Conservation (phyloP, 2,329 filamentous ascomycete genomes). For the Fusarium algeriense region DNA sequence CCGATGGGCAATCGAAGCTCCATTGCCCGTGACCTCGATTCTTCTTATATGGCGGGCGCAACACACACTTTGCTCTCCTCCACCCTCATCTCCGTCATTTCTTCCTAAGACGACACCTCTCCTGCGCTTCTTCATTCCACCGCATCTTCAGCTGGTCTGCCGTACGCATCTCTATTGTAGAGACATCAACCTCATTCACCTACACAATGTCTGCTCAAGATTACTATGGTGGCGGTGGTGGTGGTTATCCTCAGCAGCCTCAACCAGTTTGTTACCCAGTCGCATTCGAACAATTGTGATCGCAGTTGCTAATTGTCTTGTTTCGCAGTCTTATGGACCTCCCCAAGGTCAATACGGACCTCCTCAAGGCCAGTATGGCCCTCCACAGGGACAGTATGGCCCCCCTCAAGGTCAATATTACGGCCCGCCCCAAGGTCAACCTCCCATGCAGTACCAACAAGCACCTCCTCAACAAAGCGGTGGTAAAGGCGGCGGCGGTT, state of each 20-base stretch:
- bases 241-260: slow-evolving; percentile 56
- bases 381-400: slow-evolving; percentile 49
- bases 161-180: slow-evolving; percentile 6
- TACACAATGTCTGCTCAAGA: slow-evolving; percentile 56
- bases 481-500: slow-evolving; percentile 55
- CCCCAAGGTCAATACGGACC: slow-evolving; percentile 46
- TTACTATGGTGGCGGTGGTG: slow-evolving; percentile 54
- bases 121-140: neutral
- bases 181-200: neutral
- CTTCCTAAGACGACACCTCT: neutral
- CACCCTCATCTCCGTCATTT: slow-evolving; percentile 3
- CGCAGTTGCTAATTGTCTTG: slow-evolving; percentile 25
- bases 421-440: slow-evolving; percentile 53
- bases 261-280: slow-evolving; percentile 52
- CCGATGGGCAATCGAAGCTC: slow-evolving; percentile 22
- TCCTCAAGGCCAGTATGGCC: slow-evolving; percentile 47
- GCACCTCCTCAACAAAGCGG: slow-evolving; percentile 53
- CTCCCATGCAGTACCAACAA: slow-evolving; percentile 60
- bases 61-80: slow-evolving; percentile 5
- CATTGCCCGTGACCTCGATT: slow-evolving; percentile 22
- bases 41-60: slow-evolving; percentile 10
- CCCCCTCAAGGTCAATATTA: slow-evolving; percentile 49
- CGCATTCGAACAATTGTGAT: neutral
- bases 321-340: slow-evolving; percentile 49
- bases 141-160: neutral